Percentiles rank a stretch among this genome's conserved stretches.
phyloP scores from a whole-genome alignment of 2,329 filamentous ascomycete genomes.

The Fusarium sp. region DNA sequence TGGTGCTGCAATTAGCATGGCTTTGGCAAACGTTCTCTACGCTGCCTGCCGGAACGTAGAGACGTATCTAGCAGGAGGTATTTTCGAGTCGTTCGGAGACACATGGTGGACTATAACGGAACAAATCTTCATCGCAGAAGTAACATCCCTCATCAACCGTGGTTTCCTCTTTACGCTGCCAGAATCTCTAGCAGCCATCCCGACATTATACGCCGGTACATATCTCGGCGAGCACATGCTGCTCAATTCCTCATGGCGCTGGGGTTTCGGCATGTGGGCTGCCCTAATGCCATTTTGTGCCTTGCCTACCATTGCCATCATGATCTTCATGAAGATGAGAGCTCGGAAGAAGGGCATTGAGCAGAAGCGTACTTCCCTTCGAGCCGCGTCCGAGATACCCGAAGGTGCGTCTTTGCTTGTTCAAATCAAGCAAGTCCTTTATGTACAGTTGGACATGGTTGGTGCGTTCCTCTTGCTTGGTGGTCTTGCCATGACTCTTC shows the following conservation, averaged over 20 bases:
- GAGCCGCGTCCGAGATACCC: not conserved
- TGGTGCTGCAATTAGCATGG: conserved; percentile 17
- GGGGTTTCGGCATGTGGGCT: conserved; percentile 35
- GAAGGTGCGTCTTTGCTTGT: not conserved
- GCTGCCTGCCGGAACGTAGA: conserved; percentile 31
- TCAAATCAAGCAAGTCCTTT: not conserved
- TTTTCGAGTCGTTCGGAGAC: conserved; percentile 30
- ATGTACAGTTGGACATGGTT: conserved; percentile 15
- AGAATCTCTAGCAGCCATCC: conserved; percentile 29
- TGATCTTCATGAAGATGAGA: conserved; percentile 23
- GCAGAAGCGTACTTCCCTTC: not conserved
- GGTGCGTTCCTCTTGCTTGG: conserved; percentile 25
- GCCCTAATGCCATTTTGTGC: conserved; percentile 23
- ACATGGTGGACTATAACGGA: conserved; percentile 37
- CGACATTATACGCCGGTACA: conserved; percentile 29
- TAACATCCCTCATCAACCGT: conserved; percentile 33
- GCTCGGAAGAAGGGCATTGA: conserved; percentile 2
- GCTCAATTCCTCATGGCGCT: conserved; percentile 19
- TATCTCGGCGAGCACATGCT: conserved; percentile 36
- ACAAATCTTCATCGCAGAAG: conserved; percentile 35
- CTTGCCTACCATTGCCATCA: conserved; percentile 22
- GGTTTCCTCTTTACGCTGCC: conserved; percentile 29
- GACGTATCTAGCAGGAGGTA: conserved; percentile 29
- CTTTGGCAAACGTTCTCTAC: conserved; percentile 26
- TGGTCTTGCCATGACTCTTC: conserved; percentile 27